Evolutionary conservation across 805 yeast species (phyloP).

Genomic region (Candida koratica): DNA sequence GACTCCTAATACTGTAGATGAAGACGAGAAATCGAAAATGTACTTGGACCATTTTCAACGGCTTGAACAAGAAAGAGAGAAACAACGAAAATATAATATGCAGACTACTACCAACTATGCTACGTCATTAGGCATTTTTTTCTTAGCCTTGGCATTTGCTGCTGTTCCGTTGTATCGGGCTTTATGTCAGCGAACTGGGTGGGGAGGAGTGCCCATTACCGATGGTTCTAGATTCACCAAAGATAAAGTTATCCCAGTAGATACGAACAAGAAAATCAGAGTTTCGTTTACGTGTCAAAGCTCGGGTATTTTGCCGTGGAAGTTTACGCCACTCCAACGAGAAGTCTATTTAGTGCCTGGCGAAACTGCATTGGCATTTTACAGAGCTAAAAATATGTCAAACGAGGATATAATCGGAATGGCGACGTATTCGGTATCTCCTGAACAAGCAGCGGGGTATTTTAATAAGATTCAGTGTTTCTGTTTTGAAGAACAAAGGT

Average conservation of each 20-base stretch:
- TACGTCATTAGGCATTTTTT: constrained; percentile 62
- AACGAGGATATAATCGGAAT: constrained; percentile 92
- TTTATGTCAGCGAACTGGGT: constrained; percentile 91
- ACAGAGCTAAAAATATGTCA: constrained; percentile 82
- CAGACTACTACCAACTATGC: constrained; percentile 62
- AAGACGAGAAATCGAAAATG: constrained; percentile 11
- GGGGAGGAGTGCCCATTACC: constrained; percentile 93
- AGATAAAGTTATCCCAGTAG: constrained; percentile 84
- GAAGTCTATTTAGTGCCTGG: constrained; percentile 94
- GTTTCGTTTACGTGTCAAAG: constrained; percentile 91
- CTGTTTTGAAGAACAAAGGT: constrained; percentile 94
- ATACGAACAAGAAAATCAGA: constrained; percentile 73
- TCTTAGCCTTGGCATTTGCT: constrained; percentile 76
- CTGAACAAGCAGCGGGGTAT: constrained; percentile 94
- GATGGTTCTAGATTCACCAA: constrained; percentile 76
- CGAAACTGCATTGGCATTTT: constrained; percentile 95
- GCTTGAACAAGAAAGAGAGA: constrained; percentile 23
- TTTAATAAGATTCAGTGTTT: constrained; percentile 97
- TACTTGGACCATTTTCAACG: constrained; percentile 16
- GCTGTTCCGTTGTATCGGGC: constrained; percentile 92
- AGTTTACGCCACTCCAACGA: constrained; percentile 87
- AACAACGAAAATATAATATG: constrained; percentile 33
- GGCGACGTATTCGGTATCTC: constrained; percentile 97
- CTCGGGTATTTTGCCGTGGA: constrained; percentile 90
- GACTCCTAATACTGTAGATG: neutral